Evolutionary conservation across 2,329 filamentous ascomycete species (phyloP), one percentile per base, ranked within the genome.

Genomic region (Penicillium sp.): DNA sequence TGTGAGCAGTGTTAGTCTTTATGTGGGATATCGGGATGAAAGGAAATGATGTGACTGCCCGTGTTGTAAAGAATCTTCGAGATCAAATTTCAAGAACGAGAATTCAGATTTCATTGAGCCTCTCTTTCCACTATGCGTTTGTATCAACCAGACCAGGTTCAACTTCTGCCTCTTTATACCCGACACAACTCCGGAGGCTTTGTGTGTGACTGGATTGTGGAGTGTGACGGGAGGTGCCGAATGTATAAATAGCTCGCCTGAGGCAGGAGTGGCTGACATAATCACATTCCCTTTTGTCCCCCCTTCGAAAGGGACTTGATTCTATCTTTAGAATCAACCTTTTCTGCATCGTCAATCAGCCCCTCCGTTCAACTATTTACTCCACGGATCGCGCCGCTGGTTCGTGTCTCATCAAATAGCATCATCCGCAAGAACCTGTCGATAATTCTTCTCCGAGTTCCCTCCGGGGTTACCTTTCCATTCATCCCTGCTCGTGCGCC

Each of bases 271-370:
- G 33, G 57, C 10, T 60, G 56, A 64, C 19, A 44, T 55, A 62
- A 51, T 54, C 37, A 22, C 46, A 46, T 57, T 56, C 55, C 53
- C 52, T 35, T 53, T 37, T 46, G 50, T 52, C 43, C 56, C 49
- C 54, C 60, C 55, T 50, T 54, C 50, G 16, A 54, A 54, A 44
- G 24, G 49, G 39, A 52, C 58, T 36, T 59, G 63, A 65, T 66
- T 65, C 66, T 68, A 68, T 66, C 64, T 67, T 67, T 68, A 68
- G 66, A 66, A 68, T 63, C 65, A 67, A 66, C 64, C 64, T 66
- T 66, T 65, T 62, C 66, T 68, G 65, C 66, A 68, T 65, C 66
- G 58, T 63, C 65, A 60, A 64, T 66, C 61, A 64, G 57, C 59
- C 50, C 56, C 56, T 55, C 47, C 49, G 50, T 55, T 43, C 41